Evolutionary conservation across 2,329 filamentous ascomycete species (phyloP).

Genomic region (Lomentospora prolificans): DNA sequence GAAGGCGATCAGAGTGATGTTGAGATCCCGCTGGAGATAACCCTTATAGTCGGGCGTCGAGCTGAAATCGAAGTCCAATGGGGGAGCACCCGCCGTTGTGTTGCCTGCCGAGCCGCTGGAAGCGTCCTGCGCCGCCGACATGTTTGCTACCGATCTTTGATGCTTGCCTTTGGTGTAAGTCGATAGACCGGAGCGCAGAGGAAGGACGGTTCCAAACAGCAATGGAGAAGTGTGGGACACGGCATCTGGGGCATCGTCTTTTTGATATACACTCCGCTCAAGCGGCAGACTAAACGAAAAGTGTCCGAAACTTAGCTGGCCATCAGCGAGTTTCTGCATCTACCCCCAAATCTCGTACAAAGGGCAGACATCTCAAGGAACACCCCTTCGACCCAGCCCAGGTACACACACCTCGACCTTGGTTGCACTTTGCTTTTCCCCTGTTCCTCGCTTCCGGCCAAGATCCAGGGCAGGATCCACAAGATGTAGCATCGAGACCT

Average conservation of each 20-base stretch:
- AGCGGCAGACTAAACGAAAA: too few species aligned
- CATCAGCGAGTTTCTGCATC: too few species aligned
- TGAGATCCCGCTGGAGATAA: slow-evolving; percentile 5
- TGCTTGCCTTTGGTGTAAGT: background rate
- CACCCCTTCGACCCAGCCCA: too few species aligned
- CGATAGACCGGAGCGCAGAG: background rate
- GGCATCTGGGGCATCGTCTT: background rate
- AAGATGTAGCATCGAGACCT: too few species aligned
- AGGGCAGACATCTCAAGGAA: too few species aligned
- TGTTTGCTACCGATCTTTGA: background rate
- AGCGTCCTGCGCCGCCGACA: background rate
- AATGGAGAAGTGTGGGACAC: background rate
- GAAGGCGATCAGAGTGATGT: slow-evolving; percentile 5
- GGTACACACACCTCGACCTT: too few species aligned
- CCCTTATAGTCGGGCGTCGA: slow-evolving; percentile 2
- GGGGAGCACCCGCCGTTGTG: background rate
- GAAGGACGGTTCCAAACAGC: background rate
- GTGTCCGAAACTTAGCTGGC: too few species aligned
- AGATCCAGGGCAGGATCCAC: background rate
- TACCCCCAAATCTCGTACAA: too few species aligned
- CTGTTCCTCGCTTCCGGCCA: background rate
- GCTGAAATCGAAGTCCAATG: slow-evolving; percentile 2
- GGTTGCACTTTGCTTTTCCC: too few species aligned
- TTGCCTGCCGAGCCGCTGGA: background rate
- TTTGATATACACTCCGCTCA: background rate